Conservation (phyloP, 1,139 yeast species). For the Hyphopichia buzzinii region DNA sequence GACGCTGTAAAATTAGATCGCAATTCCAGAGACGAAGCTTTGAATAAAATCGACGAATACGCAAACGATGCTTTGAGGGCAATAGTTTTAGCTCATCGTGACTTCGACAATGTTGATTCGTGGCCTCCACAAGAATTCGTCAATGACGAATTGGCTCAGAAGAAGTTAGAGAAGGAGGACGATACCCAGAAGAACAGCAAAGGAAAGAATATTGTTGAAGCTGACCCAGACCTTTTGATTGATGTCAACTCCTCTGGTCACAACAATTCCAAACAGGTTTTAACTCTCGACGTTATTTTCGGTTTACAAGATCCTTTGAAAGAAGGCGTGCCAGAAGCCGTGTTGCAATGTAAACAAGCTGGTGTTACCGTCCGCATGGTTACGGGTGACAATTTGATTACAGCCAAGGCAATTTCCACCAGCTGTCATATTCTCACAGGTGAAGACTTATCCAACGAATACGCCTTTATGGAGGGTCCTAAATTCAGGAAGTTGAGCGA, state of each 20-base stretch:
- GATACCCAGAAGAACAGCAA: not conserved
- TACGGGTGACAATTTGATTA: conserved; percentile 88
- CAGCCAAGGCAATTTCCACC: conserved; percentile 87
- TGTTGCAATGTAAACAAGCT: conserved; percentile 77
- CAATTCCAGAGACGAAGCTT: conserved; percentile 30
- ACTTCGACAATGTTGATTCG: conserved; percentile 42
- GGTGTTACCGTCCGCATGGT: conserved; percentile 97
- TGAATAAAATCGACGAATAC: conserved; percentile 54
- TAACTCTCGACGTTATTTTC: conserved; percentile 66
- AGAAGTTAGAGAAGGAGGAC: not conserved
- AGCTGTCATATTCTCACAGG: conserved; percentile 77
- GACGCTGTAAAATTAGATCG: conserved; percentile 22
- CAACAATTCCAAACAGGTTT: conserved; percentile 27
- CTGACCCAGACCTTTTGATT: conserved; percentile 48
- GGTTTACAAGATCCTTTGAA: conserved; percentile 96
- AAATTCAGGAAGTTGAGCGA: conserved; percentile 65
- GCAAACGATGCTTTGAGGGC: conserved; percentile 84
- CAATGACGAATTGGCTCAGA: conserved; percentile 6
- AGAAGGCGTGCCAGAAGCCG: conserved; percentile 87
- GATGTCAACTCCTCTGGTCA: conserved; percentile 18
- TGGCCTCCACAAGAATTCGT: conserved; percentile 67
- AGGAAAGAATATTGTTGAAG: conserved; percentile 31
- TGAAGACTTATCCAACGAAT: conserved; percentile 50
- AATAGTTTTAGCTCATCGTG: conserved; percentile 77
- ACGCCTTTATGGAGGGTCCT: conserved; percentile 91